Evolutionary conservation across 2,329 filamentous ascomycete genomes (phyloP), one percentile per base, ranked within the genome.

Genomic region (Eutypa lata): DNA sequence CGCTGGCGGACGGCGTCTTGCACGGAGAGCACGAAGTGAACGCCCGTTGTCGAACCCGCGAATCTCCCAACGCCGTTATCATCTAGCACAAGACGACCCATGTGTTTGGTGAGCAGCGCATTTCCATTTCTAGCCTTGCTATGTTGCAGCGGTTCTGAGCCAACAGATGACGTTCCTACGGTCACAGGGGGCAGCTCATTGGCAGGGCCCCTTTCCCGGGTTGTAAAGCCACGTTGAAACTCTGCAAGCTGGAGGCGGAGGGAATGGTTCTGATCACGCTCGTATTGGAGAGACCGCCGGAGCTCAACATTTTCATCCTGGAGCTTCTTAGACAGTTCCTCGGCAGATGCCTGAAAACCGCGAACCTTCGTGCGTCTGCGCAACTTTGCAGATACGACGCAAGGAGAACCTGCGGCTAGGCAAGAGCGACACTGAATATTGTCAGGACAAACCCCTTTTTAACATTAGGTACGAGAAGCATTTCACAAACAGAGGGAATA

Each of bases 351-450:
- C n/a, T 45, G 46, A 16, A 42, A 52, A 21, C 45, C 46, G 14
- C 50, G 50, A 35, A 52, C 22, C 37, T 52, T 52, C 10, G 50
- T 52, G 7, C 37, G 33, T 33, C 45, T 48, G 19, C 50, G 50
- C 19, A 52, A 40, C 46, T 49, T 48, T 22, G 46, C 19, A 3
- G 46, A 48, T 7, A 43, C 46, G 14, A 48, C 46, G 19, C 50
- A 52, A 35, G 24, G 3, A n/a, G 44, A 31, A 31, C 35, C 46
- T 14, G 50, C 46, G 10, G 16, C 14, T 19, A 28, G 19, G n/a
- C 50, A 52, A 11, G 26, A 16, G n/a, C 24, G n/a, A 11, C 50
- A 52, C 46, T 48, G 14, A 18, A 26, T 3, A 31, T 19, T 10
- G 37, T 18, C 19, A 37, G 24, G 11, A 51, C 42, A 19, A 35